Evolutionary conservation across 352 stramenopile species (phyloP).

Genomic region (Globisporangium cederbergense): DNA sequence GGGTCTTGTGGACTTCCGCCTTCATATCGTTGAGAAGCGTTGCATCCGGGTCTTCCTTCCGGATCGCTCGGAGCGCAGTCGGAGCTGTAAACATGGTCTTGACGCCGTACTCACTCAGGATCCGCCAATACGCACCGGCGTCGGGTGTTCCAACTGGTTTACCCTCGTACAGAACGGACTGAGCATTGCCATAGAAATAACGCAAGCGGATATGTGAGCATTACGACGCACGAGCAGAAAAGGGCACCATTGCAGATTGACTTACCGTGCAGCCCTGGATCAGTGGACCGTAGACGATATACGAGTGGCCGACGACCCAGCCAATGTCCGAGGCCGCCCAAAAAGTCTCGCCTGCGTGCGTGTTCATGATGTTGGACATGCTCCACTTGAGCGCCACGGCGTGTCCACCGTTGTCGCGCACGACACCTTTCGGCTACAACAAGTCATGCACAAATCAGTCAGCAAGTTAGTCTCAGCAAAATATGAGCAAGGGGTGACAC

Average conservation of each 20-base stretch:
- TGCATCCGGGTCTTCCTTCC: conserved; percentile 76
- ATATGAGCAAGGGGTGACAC: neutral
- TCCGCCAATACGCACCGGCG: conserved; percentile 83
- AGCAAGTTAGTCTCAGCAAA: neutral
- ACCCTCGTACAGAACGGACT: conserved; percentile 87
- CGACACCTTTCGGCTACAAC: conserved; percentile 63
- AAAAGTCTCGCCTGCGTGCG: conserved; percentile 72
- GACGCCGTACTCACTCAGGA: conserved; percentile 83
- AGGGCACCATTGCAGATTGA: too few species aligned
- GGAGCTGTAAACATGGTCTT: conserved; percentile 90
- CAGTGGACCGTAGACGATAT: conserved; percentile 88
- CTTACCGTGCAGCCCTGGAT: conserved; percentile 54
- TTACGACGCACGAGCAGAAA: neutral
- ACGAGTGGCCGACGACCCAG: conserved; percentile 88
- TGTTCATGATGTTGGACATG: conserved; percentile 79
- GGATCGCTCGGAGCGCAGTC: conserved; percentile 88
- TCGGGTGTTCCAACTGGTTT: conserved; percentile 88
- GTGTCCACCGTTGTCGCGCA: conserved; percentile 74
- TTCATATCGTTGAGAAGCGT: conserved; percentile 46
- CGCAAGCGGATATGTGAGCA: neutral
- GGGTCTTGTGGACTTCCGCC: conserved; percentile 39
- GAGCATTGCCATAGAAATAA: neutral
- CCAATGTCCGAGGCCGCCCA: conserved; percentile 87
- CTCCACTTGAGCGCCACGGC: conserved; percentile 86
- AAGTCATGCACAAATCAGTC: neutral